Conservation (phyloP, 75 land plant species). For the Pinus albicaulis region DNA sequence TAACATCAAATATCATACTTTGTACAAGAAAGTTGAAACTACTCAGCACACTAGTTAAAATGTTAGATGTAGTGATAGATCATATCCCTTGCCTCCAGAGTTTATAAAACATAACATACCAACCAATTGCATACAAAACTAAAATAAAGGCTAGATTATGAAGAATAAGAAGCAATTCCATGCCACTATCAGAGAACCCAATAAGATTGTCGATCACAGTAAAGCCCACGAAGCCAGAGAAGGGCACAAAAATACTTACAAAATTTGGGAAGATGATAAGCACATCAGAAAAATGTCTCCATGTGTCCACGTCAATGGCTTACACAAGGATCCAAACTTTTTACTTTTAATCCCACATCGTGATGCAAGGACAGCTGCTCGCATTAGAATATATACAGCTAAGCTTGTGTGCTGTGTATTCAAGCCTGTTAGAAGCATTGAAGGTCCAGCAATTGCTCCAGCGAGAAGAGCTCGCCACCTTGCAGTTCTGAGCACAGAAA, state of each 20-base stretch:
- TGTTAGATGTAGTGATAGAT: neutral
- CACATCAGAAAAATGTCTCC: constrained; percentile 98
- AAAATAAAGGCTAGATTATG: neutral
- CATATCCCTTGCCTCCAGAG: neutral
- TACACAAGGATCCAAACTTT: constrained; percentile 67
- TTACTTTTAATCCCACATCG: constrained; percentile 95
- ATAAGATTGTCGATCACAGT: neutral
- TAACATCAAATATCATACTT: neutral
- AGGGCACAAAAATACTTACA: constrained; percentile 51
- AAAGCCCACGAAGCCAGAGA: neutral
- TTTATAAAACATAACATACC: neutral
- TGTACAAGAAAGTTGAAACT: neutral
- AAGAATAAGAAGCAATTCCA: neutral
- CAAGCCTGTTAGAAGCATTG: constrained; percentile 82
- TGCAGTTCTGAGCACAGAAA: constrained; percentile 59
- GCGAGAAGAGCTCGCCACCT: constrained; percentile 88
- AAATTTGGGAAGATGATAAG: constrained; percentile 90
- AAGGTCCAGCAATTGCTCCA: constrained; percentile 93
- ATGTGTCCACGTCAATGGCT: constrained; percentile 87
- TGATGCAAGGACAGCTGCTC: constrained; percentile 91
- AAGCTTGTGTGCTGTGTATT: constrained; percentile 82
- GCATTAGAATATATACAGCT: constrained; percentile 90
- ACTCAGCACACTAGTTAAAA: neutral
- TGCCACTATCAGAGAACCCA: neutral
- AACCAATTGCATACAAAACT: neutral